Conservation (phyloP, 2,329 filamentous ascomycete species). For the Penicillium sp. region DNA sequence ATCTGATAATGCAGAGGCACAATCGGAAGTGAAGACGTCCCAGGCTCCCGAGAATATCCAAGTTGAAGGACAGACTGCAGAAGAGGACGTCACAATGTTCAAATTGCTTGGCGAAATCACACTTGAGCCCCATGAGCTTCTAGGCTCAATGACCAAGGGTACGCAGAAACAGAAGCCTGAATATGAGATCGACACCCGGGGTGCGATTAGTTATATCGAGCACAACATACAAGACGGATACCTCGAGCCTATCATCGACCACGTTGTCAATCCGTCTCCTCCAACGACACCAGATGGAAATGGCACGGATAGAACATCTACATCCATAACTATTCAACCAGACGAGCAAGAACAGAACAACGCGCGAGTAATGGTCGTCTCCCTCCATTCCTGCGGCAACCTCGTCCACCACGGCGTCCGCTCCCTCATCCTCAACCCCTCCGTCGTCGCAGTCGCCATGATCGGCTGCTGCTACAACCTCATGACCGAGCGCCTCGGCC, state of each 20-base stretch:
- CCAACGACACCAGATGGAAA: background rate
- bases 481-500: slow-evolving; percentile 83
- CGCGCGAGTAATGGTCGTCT: slow-evolving; percentile 74
- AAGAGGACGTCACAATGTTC: slow-evolving; percentile 28
- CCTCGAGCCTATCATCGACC: slow-evolving; percentile 39
- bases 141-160: slow-evolving; percentile 6
- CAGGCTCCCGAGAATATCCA: slow-evolving; percentile 8
- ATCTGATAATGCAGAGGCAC: slow-evolving; percentile 8
- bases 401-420: slow-evolving; percentile 93
- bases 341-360: slow-evolving; percentile 17
- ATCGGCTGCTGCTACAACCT: slow-evolving; percentile 99
- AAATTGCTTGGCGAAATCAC: slow-evolving; percentile 40
- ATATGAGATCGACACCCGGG: slow-evolving; percentile 24
- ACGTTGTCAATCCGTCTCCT: slow-evolving; percentile 30
- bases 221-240: slow-evolving; percentile 46
- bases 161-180: slow-evolving; percentile 18
- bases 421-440: slow-evolving; percentile 79
- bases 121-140: slow-evolving; percentile 34
- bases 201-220: slow-evolving; percentile 45
- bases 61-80: slow-evolving; percentile 16
- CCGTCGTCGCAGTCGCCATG: slow-evolving; percentile 87
- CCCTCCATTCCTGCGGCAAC: slow-evolving; percentile 96
- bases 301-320: slow-evolving; percentile 2
- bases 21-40: slow-evolving; percentile 5
- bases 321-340: slow-evolving; percentile 1